Percentiles rank a stretch among this genome's conserved stretches.
Evolutionary conservation across 2,329 filamentous ascomycete species (phyloP).

Genomic region (Fusarium chaquense): DNA sequence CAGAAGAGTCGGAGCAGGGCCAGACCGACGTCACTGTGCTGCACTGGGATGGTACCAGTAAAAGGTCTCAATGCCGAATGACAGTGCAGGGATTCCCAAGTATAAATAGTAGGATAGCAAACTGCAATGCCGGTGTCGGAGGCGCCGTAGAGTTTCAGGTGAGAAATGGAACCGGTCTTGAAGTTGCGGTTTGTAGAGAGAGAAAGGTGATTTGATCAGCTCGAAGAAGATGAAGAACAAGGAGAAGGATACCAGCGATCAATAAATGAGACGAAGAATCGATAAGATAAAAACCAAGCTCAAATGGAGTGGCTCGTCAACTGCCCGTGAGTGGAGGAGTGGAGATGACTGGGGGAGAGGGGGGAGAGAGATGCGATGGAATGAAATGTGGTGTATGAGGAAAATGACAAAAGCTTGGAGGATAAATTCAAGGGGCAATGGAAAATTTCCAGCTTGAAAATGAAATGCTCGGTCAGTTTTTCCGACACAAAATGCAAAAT

Average conservation of each 20-base stretch:
- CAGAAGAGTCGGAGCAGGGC: conserved; percentile 24
- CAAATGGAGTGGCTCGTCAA: conserved; percentile 15
- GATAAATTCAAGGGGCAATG: background rate
- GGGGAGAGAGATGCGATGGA: background rate
- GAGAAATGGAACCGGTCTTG: background rate
- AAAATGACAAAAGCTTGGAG: background rate
- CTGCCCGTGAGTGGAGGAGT: conserved; percentile 35
- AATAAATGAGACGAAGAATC: conserved; percentile 9
- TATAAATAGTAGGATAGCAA: conserved; percentile 6
- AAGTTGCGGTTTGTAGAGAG: background rate
- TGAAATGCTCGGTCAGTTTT: background rate
- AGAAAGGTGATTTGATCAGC: background rate
- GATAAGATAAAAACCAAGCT: conserved; percentile 20
- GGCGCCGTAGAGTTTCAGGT: background rate
- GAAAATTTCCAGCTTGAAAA: background rate
- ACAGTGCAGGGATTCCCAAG: conserved; percentile 32
- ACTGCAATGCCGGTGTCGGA: conserved; percentile 32
- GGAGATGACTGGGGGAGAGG: conserved; percentile 35
- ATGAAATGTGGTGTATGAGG: background rate
- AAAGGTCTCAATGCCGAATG: conserved; percentile 36
- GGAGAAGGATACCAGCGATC: background rate
- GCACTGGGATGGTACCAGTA: too few species aligned
- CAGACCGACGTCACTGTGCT: conserved; percentile 36
- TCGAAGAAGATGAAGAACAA: background rate
- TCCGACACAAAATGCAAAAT: background rate